Base-by-base conservation (phyloP, 2,329 filamentous ascomycete species). In the Stachybotrys echinatus region DNA sequence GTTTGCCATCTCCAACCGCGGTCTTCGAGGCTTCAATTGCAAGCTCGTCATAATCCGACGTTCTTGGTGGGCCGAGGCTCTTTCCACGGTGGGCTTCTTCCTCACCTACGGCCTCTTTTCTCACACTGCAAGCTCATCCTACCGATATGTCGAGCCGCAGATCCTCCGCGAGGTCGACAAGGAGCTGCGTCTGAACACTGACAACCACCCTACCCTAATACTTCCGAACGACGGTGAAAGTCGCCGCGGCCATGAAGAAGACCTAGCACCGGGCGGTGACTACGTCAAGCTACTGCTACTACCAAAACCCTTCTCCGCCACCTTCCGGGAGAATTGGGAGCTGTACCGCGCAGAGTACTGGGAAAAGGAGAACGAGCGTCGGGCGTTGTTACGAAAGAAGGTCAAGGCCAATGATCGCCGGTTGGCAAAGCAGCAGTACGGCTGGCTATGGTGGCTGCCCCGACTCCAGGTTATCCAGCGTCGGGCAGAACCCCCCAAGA, bases 251-350 rank as follows among this genome's bases (percentile, higher is more conserved):
- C 84, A 90, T 50, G 92, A 96, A 64, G 92, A 97, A 68, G 94
- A 97, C 62, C 78, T 99, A 42, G 87, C 90, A 1, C 84, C 89
- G 0, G 92, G 92, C 0, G 94, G 94, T 3, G 91, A 97, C 69
- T 88, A 92, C 63, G 86, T 99, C 59, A 94, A 95, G 67, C 79
- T 99, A 1, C 75, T 97, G 18, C 76, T 99, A 7, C 80, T 96
- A 12, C 90, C 94, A 1, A 99, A 99, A 65, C 91, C 92, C 0
- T 99, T 99, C 63, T 95, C 89, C 6, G 87, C 94, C 0, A 90
- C 89, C 44, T 99, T 99, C 63, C 81, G 94, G 19, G 92, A 97
- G 66, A 95, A 96, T 56, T 99, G 94, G 94, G 94, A 99, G 63
- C 77, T 92, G 17, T 99, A 95, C 69, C 81, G 94, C 48, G 85